Conservation (phyloP, 2,329 filamentous ascomycete species). For the Ampelomyces quisqualis region DNA sequence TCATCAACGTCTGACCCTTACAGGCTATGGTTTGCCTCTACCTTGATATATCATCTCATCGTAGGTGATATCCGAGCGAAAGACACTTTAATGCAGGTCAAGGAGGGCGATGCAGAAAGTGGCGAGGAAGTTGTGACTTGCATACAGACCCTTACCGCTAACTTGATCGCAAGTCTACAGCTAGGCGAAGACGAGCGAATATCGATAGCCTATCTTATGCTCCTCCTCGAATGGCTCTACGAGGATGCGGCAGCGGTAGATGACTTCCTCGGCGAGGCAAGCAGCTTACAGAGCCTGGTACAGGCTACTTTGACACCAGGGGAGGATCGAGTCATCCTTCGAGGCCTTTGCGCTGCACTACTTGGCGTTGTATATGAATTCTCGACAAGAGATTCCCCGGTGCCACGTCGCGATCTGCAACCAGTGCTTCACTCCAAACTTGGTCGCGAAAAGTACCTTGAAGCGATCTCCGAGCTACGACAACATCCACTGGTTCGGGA, state of each 20-base stretch:
- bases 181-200: conserved; percentile 76
- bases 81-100: conserved; percentile 73
- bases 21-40: conserved; percentile 83
- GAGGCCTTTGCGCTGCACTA: conserved; percentile 80
- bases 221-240: conserved; percentile 86
- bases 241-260: conserved; percentile 90
- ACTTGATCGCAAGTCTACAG: conserved; percentile 78
- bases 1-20: conserved; percentile 75
- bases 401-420: conserved; percentile 78
- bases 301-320: conserved; percentile 63
- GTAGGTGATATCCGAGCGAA: conserved; percentile 81
- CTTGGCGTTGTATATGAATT: conserved; percentile 94
- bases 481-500: conserved; percentile 79
- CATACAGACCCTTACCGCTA: conserved; percentile 82
- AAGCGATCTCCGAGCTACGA: conserved; percentile 75
- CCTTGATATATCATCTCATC: conserved; percentile 82
- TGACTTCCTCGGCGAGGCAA: conserved; percentile 88
- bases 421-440: conserved; percentile 74
- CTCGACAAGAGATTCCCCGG: conserved; percentile 93
- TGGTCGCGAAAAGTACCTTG: conserved; percentile 83
- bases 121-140: conserved; percentile 95
- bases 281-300: conserved; percentile 83
- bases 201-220: conserved; percentile 82
- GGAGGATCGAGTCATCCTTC: conserved; percentile 64
- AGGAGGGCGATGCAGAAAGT: conserved; percentile 81